A percentile compares a stretch with the other conserved stretches of the same genome.
phyloP scores from a whole-genome alignment of 208 protist species.

The Crithidia brevicula region DNA sequence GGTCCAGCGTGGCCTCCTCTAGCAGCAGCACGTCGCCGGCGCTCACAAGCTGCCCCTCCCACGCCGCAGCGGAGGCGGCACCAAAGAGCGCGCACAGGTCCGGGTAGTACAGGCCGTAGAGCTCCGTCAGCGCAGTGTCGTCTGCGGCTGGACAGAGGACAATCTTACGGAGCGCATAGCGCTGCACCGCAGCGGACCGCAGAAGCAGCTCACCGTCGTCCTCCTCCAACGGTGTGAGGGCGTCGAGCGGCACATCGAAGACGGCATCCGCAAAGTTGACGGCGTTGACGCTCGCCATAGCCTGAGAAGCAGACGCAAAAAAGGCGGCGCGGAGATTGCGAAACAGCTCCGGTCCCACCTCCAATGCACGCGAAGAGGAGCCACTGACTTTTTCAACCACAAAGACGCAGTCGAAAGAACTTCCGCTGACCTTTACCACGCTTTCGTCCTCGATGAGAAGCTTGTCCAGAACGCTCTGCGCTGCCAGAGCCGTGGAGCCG shows the following conservation, averaged over 20 bases:
- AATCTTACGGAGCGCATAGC: constrained; percentile 17
- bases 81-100: constrained; percentile 42
- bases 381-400: constrained; percentile 13
- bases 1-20: constrained; percentile 19
- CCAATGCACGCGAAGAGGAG: constrained; percentile 11
- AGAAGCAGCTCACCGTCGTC: constrained; percentile 23
- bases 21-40: constrained; percentile 67
- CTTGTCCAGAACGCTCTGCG: constrained; percentile 18
- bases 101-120: constrained; percentile 65
- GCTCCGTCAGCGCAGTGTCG: constrained; percentile 44
- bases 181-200: background rate
- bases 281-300: background rate
- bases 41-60: constrained; percentile 64
- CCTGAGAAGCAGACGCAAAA: constrained; percentile 17
- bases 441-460: constrained; percentile 40
- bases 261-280: constrained; percentile 23
- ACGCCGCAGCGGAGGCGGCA: constrained; percentile 29
- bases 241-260: constrained; percentile 31
- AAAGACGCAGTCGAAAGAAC: constrained; percentile 45
- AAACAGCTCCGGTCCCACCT: constrained; percentile 52
- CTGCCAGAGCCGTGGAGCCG: constrained; percentile 33
- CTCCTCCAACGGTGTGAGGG: constrained; percentile 33
- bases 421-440: constrained; percentile 39
- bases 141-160: constrained; percentile 57
- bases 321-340: constrained; percentile 67